Percentiles rank a stretch among this genome's conserved stretches.
These are phyloP conservation scores for Otatea glauca DNA, from an alignment of 176 grass and related monocot genomes.

Conservation along the genomic window DNA sequence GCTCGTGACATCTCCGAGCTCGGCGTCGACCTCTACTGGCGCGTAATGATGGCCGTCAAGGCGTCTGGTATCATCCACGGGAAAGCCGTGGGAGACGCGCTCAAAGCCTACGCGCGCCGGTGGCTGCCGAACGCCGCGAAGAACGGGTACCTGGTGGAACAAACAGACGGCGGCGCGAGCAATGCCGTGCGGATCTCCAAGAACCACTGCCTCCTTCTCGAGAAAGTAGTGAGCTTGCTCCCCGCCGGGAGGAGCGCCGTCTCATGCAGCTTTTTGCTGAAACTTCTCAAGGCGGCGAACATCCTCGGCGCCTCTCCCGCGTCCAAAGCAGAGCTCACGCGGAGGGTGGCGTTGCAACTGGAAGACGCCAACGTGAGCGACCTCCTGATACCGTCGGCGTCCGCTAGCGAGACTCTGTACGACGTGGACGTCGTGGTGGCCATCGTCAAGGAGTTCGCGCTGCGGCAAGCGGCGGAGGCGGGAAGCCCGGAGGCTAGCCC, in stretches of 20 bases:
- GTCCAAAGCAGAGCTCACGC: slow-evolving; percentile 61
- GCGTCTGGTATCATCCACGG: slow-evolving; percentile 50
- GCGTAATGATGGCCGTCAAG: slow-evolving; percentile 80
- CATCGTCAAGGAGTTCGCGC: slow-evolving; percentile 67
- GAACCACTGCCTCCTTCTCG: slow-evolving; percentile 57
- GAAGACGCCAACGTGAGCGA: slow-evolving; percentile 66
- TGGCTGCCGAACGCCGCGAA: slow-evolving; percentile 52
- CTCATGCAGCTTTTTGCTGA: slow-evolving; percentile 61
- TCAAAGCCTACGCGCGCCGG: slow-evolving; percentile 54
- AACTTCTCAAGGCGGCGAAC: slow-evolving; percentile 66
- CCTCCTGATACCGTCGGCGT: slow-evolving; percentile 68
- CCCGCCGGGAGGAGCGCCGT: slow-evolving; percentile 60
- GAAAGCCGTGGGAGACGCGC: slow-evolving; percentile 53
- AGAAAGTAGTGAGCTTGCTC: slow-evolving; percentile 71
- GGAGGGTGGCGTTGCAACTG: slow-evolving; percentile 54
- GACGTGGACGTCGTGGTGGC: slow-evolving; percentile 60
- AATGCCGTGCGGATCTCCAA: slow-evolving; percentile 8
- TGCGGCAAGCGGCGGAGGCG: slow-evolving; percentile 31
- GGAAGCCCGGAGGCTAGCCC: slow-evolving; percentile 50
- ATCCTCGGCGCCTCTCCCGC: slow-evolving; percentile 44
- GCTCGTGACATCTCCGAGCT: slow-evolving; percentile 57
- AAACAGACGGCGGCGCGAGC: neutral
- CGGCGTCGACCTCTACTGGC: slow-evolving; percentile 69
- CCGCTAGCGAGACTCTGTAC: slow-evolving; percentile 30
- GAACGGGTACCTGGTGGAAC: slow-evolving; percentile 4